Base-by-base conservation (phyloP, 2,329 filamentous ascomycete genomes). In the Colletotrichum acutatum region DNA sequence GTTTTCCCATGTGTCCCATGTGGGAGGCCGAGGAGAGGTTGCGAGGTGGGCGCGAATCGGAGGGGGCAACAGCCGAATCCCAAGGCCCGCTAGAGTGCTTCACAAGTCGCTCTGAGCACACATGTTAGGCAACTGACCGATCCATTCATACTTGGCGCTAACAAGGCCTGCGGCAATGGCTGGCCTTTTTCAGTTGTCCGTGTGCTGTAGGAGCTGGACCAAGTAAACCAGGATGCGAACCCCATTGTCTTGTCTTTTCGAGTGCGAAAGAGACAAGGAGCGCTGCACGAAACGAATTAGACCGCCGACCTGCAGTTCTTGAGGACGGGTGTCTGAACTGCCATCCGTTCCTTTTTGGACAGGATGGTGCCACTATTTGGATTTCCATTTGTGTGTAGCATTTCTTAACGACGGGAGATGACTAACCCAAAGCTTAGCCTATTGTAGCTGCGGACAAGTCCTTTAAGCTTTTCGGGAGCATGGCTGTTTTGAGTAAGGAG, bases 291-390 rank as follows among this genome's bases (percentile, higher is more conserved):
- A 59, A 60, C 32, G 22, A 61, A 61, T 37, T 53, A 46, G 7
- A 46, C 22, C 14, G 34, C n/a, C 26, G 7, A 11, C 59, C 42
- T 64, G 59, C 64, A 60, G 53, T 6, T 56, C 46, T 54, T 56
- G 53, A 72, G 46, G 26, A 69, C 59, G 53, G 59, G 59, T 49
- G 46, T 24, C 42, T 46, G 32, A 70, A 70, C 53, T 72, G 70
- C 60, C 70, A 72, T 70, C 70, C 59, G 66, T 70, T 72, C 66
- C 66, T 70, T 37, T 65, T 24, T 7, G 53, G 11, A 26, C 5
- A 56, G 24, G 42, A 54, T 34, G 32, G 59, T 42, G 26, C 32
- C 42, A 16, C 14, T 19, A 14, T 19, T 32, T 22, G n/a, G 42
- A 64, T 22, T 11, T 7, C 28, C 19, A 54, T 28, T 56, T 61